Base-by-base conservation (phyloP, 2,329 filamentous ascomycete genomes). In the Fusarium sp. region DNA sequence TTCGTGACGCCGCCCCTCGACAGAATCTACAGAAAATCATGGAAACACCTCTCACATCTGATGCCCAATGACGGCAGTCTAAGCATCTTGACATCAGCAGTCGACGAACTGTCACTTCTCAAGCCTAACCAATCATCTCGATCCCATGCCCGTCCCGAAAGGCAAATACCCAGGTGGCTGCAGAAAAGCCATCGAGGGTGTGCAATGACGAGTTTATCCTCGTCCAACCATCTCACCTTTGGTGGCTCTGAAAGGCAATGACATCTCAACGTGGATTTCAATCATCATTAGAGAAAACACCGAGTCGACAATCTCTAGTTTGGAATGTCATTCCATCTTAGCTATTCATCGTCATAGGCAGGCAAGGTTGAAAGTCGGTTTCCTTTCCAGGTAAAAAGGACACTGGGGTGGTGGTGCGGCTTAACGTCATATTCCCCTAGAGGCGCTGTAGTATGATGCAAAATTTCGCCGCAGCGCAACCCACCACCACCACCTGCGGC, bases 371-470 rank as follows among this genome's bases (percentile, higher is more conserved):
- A 66, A 72, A 64, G 24, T 57, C 64, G 24, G 58, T 66, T 66
- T 52, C 69, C 58, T 65, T 40, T 37, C 18, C 24, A 63, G 45
- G 37, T 38, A 62, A 29, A 62, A 62, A 50, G 27, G 13, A 52
- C 66, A 14, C 52, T 62, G 35, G 56, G 60, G 60, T 70, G 59
- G 58, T 74, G 71, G 71, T 71, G 52, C 67, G 60, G 66, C 67
- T 70, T 52, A 73, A 77, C 75, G 75, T 77, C 75, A 77, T 77
- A 69, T 64, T 64, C 45, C 22, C 31, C 29, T 22, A 5, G 63
- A 52, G 57, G 66, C 62, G 60, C 58, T 70, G 67, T 67, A 59
- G 42, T 59, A 77, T 77, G 75, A 76, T 77, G 75, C 73, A 77
- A 70, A 63, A 60, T 38, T 37, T 71, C 59, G 64, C 67, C 67